phyloP scores from a whole-genome alignment of 352 stramenopile genomes.

The Globisporangium sylvaticum region DNA sequence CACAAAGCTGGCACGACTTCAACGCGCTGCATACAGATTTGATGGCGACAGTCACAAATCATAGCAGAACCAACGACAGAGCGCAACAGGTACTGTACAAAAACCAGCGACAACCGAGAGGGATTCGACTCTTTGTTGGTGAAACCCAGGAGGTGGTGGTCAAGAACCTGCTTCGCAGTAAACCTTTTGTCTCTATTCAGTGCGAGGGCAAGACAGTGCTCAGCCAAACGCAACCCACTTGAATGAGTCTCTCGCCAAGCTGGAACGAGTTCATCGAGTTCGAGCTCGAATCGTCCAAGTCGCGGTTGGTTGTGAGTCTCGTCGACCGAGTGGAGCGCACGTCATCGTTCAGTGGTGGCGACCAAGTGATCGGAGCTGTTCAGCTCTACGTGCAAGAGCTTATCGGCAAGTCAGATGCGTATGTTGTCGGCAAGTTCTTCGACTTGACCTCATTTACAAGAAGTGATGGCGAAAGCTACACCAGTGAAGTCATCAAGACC shows the following conservation, averaged over 20 bases:
- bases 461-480: not conserved
- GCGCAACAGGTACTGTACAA: not conserved
- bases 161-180: slow-evolving; percentile 40
- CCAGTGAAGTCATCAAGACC: slow-evolving; percentile 15
- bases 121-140: slow-evolving; percentile 43
- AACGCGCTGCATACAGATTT: slow-evolving; percentile 38
- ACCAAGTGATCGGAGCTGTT: slow-evolving; percentile 32
- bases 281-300: slow-evolving; percentile 31
- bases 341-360: slow-evolving; percentile 5
- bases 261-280: slow-evolving; percentile 65
- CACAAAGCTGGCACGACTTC: slow-evolving; percentile 44
- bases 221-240: slow-evolving; percentile 35
- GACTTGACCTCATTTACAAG: not conserved
- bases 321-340: slow-evolving; percentile 29
- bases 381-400: slow-evolving; percentile 40
- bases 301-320: slow-evolving; percentile 37
- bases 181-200: slow-evolving; percentile 41
- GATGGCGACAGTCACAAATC: slow-evolving; percentile 21
- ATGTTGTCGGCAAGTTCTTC: slow-evolving; percentile 22
- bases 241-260: slow-evolving; percentile 53
- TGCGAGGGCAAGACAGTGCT: slow-evolving; percentile 32
- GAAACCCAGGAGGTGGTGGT: slow-evolving; percentile 35
- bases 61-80: not conserved
- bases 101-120: slow-evolving; percentile 15
- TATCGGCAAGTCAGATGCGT: slow-evolving; percentile 19